Base-by-base conservation (phyloP, 2,329 filamentous ascomycete species). In the Pseudofabraea citricarpa region DNA sequence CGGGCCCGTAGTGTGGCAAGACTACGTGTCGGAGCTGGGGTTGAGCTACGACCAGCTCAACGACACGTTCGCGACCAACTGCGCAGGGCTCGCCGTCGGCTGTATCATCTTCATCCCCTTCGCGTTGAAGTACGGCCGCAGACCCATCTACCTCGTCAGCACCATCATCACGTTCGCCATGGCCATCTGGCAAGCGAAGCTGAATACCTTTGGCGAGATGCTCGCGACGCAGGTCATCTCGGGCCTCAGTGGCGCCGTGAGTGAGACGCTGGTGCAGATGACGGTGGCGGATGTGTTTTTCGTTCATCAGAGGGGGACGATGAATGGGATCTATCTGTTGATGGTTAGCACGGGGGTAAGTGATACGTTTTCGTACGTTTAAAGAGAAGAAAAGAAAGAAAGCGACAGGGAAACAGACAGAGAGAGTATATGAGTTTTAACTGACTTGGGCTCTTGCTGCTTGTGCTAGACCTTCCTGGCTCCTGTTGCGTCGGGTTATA, bases 241-340 rank as follows among this genome's bases (percentile, higher is more conserved):
- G n/a, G 67, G 72, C 26, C 58, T 72, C 16, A 55, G 64, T 3
- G 72, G 71, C 3, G 66, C 69, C 5, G 44, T 72, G 1, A 59
- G 58, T 21, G 71, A 74, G 51, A 59, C 61, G 0, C 56, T 73
- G 20, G 65, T 72, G 0, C 69, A 72, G 43, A 68, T 73, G 56
- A 73, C 70, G 0, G 35, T 36, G 9, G 64, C 65, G 9, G 70
- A 74, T 48, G 41, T 75, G 33, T 74, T 68, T 55, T 74, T 74
- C 45, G 62, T 73, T 4, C 71, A 74, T 40, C 60, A 74, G 41
- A 62, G 67, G 16, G 71, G 66, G 0, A 55, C 61, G 2, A 69
- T 71, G 65, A 78, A 76, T 45, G 60, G 58, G 0, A 61, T 72
- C 9, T 77, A 71, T 46, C 56, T 70, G 44, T 68, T 61, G 46